Evolutionary conservation across 345 rosid genomes (phyloP).

Genomic region (Bruguiera sexangula): DNA sequence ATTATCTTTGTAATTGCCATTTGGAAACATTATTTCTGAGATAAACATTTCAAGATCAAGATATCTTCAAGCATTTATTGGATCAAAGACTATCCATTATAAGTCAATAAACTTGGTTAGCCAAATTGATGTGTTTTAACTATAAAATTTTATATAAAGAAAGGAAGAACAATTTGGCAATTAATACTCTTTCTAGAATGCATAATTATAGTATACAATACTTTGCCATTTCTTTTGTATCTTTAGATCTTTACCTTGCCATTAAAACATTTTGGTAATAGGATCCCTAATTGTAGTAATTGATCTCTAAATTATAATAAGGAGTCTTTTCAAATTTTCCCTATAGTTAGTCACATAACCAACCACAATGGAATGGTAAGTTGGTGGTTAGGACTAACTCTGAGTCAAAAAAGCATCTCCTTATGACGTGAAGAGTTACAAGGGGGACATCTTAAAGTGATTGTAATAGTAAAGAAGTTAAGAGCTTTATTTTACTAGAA

Average conservation of each 20-base stretch:
- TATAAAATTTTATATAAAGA: not conserved
- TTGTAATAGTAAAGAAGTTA: not conserved
- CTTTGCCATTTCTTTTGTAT: too few species aligned
- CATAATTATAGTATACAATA: fast-evolving
- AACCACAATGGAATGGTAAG: not conserved
- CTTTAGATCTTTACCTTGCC: too few species aligned
- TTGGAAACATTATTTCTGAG: not conserved
- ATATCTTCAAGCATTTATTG: not conserved
- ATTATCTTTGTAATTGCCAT: not conserved
- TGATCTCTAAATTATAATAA: too few species aligned
- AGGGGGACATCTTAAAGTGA: not conserved
- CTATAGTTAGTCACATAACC: too few species aligned
- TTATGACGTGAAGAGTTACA: not conserved
- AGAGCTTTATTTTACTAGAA: not conserved
- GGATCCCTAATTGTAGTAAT: too few species aligned
- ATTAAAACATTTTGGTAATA: too few species aligned
- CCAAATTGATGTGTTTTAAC: not conserved
- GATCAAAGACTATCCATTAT: not conserved
- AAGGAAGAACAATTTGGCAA: too few species aligned
- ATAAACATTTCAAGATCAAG: not conserved
- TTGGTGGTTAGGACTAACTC: fast-evolving
- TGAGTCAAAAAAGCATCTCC: not conserved
- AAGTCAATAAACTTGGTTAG: not conserved
- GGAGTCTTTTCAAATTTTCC: fast-evolving
- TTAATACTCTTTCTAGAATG: too few species aligned